These are phyloP conservation scores for Craspedostauros australis DNA, from an alignment of 108 stramenopile species.

Conservation along the genomic window DNA sequence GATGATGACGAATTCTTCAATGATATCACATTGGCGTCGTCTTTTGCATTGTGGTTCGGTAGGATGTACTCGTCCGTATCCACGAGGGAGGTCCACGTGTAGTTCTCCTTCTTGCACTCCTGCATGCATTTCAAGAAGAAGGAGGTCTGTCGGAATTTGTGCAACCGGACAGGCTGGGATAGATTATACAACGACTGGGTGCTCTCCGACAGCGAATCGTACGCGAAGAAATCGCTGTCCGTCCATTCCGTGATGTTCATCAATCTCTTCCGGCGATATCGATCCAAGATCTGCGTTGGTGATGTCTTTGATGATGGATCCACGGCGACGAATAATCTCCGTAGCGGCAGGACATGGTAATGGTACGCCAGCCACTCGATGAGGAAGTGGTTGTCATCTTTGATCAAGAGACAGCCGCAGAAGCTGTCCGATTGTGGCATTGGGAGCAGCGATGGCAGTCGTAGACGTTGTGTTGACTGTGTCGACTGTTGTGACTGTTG, in stretches of 20 bases:
- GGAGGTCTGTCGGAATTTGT: constrained; percentile 28
- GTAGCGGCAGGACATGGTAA: constrained; percentile 27
- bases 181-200: constrained; percentile 6
- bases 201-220: constrained; percentile 13
- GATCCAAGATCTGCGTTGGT: constrained; percentile 14
- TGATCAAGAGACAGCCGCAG: constrained; percentile 30
- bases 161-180: constrained; percentile 10
- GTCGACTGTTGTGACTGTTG: too few species aligned
- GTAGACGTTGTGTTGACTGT: too few species aligned
- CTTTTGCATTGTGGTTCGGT: constrained; percentile 35
- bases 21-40: too few species aligned
- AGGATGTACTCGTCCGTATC: constrained; percentile 48
- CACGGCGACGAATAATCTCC: constrained; percentile 23
- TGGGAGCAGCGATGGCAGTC: too few species aligned
- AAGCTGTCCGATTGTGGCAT: too few species aligned
- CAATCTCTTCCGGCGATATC: constrained; percentile 22
- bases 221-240: constrained; percentile 21
- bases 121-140: constrained; percentile 32
- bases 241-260: constrained; percentile 28
- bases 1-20: too few species aligned
- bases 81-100: constrained; percentile 36
- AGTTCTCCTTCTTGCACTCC: constrained; percentile 12
- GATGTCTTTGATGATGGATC: constrained; percentile 22
- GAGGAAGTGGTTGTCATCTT: constrained; percentile 35
- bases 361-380: constrained; percentile 45